A percentile compares a stretch with the other conserved stretches of the same genome.
Conservation (phyloP, 2,329 filamentous ascomycete species). For the Nemania diffusa region DNA sequence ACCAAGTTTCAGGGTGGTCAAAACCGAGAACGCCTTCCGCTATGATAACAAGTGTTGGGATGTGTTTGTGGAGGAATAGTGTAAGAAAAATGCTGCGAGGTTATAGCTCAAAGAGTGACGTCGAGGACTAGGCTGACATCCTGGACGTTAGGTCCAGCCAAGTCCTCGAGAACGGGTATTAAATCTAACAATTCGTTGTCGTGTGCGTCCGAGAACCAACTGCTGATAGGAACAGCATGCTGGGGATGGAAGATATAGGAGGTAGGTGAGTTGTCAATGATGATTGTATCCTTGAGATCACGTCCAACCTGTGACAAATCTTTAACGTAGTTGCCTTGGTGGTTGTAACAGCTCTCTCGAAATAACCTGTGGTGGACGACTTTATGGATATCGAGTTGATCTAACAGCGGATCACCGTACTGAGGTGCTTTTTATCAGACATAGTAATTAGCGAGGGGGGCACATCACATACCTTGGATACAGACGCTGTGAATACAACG, state of each 20-base stretch:
- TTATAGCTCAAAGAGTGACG: constrained; percentile 73
- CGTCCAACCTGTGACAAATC: constrained; percentile 96
- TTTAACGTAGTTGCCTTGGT: constrained; percentile 99
- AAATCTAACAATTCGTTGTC: constrained; percentile 98
- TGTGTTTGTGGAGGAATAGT: constrained; percentile 41
- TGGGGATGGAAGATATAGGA: constrained; percentile 99
- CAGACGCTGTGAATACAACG: constrained; percentile 97
- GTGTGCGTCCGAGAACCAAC: constrained; percentile 99
- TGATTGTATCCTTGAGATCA: constrained; percentile 96
- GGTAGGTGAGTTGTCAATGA: constrained; percentile 99
- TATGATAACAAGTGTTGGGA: constrained; percentile 56
- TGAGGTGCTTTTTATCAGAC: constrained; percentile 52
- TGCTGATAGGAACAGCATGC: constrained; percentile 98
- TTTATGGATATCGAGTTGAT: constrained; percentile 96
- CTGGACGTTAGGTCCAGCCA: constrained; percentile 86
- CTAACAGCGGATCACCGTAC: constrained; percentile 96
- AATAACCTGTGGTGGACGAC: constrained; percentile 97
- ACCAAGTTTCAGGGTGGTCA: constrained; percentile 60
- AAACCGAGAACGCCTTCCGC: constrained; percentile 64
- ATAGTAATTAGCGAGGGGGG: neutral
- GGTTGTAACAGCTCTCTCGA: constrained; percentile 98
- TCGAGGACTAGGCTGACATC: constrained; percentile 98
- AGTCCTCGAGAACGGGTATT: constrained; percentile 97
- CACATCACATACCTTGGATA: constrained; percentile 81
- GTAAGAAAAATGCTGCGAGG: constrained; percentile 45